These are phyloP conservation scores for Colletotrichum tabaci DNA, from an alignment of 2,329 filamentous ascomycete genomes.

Conservation along the genomic window DNA sequence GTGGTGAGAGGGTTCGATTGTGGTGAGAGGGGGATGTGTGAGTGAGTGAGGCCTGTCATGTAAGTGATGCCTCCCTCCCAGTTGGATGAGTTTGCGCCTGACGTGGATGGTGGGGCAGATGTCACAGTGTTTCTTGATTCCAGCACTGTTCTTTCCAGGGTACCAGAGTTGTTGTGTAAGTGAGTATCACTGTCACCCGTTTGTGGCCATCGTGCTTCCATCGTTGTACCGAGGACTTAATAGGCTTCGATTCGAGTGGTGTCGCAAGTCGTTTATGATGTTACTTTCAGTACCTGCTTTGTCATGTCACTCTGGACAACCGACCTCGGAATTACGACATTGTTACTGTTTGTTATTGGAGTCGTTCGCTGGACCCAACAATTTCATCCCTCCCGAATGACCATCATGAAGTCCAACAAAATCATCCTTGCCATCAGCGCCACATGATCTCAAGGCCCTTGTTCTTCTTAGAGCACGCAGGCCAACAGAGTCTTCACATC, in stretches of 20 bases:
- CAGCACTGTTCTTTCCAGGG: neutral
- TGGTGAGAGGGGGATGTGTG: neutral
- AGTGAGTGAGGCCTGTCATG: slow-evolving; percentile 2
- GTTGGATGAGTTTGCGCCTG: neutral
- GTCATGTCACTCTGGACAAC: too few species aligned
- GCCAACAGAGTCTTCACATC: too few species aligned
- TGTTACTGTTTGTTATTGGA: neutral
- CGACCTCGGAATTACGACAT: neutral
- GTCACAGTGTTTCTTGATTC: neutral
- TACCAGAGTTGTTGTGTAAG: too few species aligned
- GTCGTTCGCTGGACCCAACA: too few species aligned
- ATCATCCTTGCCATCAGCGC: too few species aligned
- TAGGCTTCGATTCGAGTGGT: neutral
- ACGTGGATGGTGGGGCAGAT: slow-evolving; percentile 3
- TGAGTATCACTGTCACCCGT: neutral
- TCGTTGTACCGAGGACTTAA: neutral
- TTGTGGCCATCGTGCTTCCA: neutral
- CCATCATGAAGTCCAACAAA: too few species aligned
- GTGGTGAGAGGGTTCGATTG: neutral
- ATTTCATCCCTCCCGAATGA: too few species aligned
- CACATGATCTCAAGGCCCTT: too few species aligned
- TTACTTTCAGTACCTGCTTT: neutral
- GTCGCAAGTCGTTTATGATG: neutral
- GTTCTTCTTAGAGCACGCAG: too few species aligned
- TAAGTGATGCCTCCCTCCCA: slow-evolving; percentile 13